Percentiles rank a stretch among this genome's conserved stretches.
Conservation (phyloP, 2,329 filamentous ascomycete genomes). For the Monilinia laxa region DNA sequence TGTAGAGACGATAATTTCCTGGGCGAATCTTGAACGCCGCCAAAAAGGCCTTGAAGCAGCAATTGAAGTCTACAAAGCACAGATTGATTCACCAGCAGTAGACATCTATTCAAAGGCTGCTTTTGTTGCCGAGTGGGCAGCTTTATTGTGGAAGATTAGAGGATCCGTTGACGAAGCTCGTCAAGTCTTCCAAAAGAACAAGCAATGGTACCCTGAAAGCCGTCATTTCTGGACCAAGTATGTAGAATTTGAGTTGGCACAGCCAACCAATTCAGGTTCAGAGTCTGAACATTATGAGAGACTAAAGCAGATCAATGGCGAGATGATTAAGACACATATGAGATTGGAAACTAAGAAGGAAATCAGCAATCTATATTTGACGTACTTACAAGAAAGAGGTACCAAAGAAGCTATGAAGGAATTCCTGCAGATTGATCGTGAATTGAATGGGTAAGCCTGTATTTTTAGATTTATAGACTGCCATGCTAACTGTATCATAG, state of each 20-base stretch:
- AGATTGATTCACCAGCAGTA: constrained; percentile 71
- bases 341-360: constrained; percentile 67
- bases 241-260: constrained; percentile 83
- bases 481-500: constrained; percentile 37
- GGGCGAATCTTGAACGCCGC: constrained; percentile 82
- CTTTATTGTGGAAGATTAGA: constrained; percentile 83
- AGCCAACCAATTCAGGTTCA: constrained; percentile 65
- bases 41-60: constrained; percentile 82
- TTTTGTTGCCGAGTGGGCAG: constrained; percentile 84
- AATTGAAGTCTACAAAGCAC: constrained; percentile 76
- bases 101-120: constrained; percentile 81
- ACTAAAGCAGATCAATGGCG: constrained; percentile 78
- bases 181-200: constrained; percentile 77
- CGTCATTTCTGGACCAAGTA: constrained; percentile 87
- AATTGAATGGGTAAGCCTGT: constrained; percentile 74
- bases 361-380: constrained; percentile 74
- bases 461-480: not conserved
- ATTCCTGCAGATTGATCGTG: constrained; percentile 77
- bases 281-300: constrained; percentile 67
- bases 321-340: constrained; percentile 70
- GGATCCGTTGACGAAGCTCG: constrained; percentile 78
- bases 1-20: constrained; percentile 82
- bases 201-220: constrained; percentile 82
- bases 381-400: constrained; percentile 79
- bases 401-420: constrained; percentile 82